Conservation (phyloP, 225 moss, liverwort and hornwort species). For the Marchantia polymorpha region DNA sequence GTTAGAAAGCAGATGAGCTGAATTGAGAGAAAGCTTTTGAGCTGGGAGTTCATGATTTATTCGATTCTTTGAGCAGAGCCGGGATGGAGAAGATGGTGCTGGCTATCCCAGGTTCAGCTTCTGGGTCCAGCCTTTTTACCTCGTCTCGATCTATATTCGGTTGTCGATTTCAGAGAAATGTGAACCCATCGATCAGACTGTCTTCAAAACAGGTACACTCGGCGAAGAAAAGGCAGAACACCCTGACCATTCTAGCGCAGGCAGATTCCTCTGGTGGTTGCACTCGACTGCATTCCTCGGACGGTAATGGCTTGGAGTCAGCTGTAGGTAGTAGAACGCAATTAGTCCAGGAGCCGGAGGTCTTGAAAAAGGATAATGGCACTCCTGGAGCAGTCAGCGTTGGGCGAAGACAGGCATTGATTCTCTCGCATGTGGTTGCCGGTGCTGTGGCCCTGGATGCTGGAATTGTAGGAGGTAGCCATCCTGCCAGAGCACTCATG, state of each 20-base stretch:
- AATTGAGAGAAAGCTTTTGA: no score
- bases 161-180: background rate
- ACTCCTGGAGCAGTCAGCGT: background rate
- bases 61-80: no score
- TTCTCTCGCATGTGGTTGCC: constrained; percentile 17
- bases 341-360: background rate
- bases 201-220: background rate
- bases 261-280: background rate
- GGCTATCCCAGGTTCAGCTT: background rate
- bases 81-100: background rate
- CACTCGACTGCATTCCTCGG: background rate
- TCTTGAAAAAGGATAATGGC: background rate
- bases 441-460: constrained; percentile 5
- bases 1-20: no score
- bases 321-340: background rate
- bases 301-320: background rate
- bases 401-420: constrained; percentile 21
- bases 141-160: background rate
- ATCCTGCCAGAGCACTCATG: constrained; percentile 37
- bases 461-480: background rate
- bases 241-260: background rate
- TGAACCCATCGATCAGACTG: background rate
- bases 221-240: background rate
- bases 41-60: no score
- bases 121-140: background rate